Evolutionary conservation across 345 rosid species (phyloP).

Genomic region (Syzygium oleosum): DNA sequence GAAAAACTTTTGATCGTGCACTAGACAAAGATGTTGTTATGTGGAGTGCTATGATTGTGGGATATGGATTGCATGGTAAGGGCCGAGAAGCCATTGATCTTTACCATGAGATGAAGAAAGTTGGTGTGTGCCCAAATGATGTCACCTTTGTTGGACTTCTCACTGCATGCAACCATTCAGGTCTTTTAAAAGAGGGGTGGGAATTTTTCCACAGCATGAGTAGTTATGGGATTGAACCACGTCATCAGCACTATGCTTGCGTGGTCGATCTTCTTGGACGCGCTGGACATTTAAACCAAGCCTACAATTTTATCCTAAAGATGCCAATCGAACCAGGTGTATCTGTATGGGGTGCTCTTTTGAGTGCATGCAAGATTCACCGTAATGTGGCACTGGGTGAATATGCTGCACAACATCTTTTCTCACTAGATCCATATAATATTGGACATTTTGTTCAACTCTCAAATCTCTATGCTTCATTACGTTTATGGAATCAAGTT

Average conservation of each 20-base stretch:
- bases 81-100: conserved; percentile 9
- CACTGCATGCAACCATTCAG: conserved; percentile 11
- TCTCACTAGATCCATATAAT: conserved; percentile 8
- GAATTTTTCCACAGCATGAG: conserved; percentile 9
- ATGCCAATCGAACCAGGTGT: conserved; percentile 11
- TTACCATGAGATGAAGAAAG: conserved; percentile 3
- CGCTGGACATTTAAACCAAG: conserved; percentile 3
- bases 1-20: conserved; percentile 1
- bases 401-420: conserved; percentile 10
- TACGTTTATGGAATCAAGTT: conserved; percentile 9
- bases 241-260: conserved; percentile 14
- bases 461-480: conserved; percentile 14
- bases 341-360: conserved; percentile 15
- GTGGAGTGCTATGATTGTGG: conserved; percentile 18
- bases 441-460: conserved; percentile 12
- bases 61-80: conserved; percentile 13
- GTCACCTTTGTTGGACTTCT: conserved; percentile 15
- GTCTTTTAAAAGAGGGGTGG: conserved; percentile 13
- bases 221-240: conserved; percentile 8
- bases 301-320: conserved; percentile 5
- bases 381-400: conserved; percentile 7
- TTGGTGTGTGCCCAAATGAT: conserved; percentile 11
- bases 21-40: conserved; percentile 7
- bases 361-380: conserved; percentile 11
- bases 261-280: conserved; percentile 15